Evolutionary conservation across 139 green algal species (phyloP).

Genomic region (Asterochloris sp.): DNA sequence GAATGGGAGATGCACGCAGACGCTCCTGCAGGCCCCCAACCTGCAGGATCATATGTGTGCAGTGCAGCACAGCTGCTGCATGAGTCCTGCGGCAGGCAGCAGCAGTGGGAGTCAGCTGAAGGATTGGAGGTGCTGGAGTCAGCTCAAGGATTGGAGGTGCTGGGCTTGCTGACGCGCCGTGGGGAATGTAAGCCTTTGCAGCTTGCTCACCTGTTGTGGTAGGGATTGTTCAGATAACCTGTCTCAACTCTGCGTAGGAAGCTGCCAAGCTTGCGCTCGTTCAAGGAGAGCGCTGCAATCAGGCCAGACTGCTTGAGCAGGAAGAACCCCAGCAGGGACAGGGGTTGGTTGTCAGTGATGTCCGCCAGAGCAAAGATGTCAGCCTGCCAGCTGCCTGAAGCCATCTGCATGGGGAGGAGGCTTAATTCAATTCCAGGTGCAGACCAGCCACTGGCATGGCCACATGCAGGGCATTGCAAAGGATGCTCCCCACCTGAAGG

Average conservation of each 20-base stretch:
- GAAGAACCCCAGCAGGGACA: conserved; percentile 12
- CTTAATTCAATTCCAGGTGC: too few relatives aligned
- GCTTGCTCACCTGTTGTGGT: conserved; percentile 11
- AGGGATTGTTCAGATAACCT: conserved; percentile 9
- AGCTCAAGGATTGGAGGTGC: background rate
- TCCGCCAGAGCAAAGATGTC: conserved; percentile 19
- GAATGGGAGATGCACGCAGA: background rate
- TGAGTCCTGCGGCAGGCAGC: background rate
- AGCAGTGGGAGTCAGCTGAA: background rate
- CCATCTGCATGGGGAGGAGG: background rate
- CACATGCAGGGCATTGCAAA: too few relatives aligned
- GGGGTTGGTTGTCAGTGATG: background rate
- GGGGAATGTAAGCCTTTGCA: background rate
- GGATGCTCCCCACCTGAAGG: too few relatives aligned
- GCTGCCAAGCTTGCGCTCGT: conserved; percentile 9
- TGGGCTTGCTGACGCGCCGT: background rate
- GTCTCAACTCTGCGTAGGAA: conserved; percentile 14
- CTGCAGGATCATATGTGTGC: conserved; percentile 6
- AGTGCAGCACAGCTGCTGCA: conserved; percentile 10
- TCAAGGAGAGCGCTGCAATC: background rate
- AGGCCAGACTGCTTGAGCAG: conserved; percentile 15
- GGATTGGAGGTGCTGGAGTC: too few relatives aligned
- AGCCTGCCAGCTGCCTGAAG: conserved; percentile 11
- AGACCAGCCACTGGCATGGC: too few relatives aligned
- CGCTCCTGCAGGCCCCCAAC: background rate